Evolutionary conservation across 2,329 filamentous ascomycete genomes (phyloP).

Genomic region (Metarhizium humberi): DNA sequence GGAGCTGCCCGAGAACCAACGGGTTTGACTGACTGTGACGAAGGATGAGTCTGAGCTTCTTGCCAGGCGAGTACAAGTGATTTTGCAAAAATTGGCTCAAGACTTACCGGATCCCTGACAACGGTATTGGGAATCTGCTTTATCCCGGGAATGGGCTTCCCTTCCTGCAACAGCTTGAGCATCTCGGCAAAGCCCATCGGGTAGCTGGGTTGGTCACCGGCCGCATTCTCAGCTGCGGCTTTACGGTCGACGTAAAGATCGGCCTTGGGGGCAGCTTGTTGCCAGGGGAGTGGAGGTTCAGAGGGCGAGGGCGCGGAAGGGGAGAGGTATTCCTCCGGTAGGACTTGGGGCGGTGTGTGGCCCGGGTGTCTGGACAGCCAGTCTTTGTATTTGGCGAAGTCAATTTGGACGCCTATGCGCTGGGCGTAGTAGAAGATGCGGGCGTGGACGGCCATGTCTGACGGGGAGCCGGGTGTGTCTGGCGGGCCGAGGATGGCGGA

Average conservation of each 20-base stretch:
- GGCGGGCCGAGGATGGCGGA: conserved; percentile 54
- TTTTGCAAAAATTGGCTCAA: too few species aligned
- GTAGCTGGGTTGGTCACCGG: conserved; percentile 53
- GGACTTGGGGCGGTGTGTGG: conserved; percentile 24
- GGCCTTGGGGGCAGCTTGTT: conserved; percentile 37
- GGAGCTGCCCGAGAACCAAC: conserved; percentile 38
- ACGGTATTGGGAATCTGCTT: conserved; percentile 77
- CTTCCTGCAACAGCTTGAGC: conserved; percentile 73
- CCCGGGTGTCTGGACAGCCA: conserved; percentile 41
- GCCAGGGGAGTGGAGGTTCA: conserved; percentile 30
- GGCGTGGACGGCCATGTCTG: conserved; percentile 54
- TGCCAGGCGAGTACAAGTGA: too few species aligned
- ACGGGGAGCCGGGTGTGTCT: conserved; percentile 35
- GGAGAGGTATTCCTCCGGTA: conserved; percentile 23
- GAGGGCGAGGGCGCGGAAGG: not conserved
- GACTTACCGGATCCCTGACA: conserved; percentile 56
- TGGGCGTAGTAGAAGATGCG: conserved; percentile 58
- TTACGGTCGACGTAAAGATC: conserved; percentile 36
- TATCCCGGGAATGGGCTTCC: conserved; percentile 78
- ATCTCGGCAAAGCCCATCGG: conserved; percentile 79
- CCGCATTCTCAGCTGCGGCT: conserved; percentile 9
- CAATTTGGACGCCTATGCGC: conserved; percentile 42
- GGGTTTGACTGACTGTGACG: conserved; percentile 34
- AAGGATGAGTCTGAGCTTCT: not conserved
- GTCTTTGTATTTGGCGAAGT: conserved; percentile 57